These are phyloP conservation scores for Pueraria montana DNA, from an alignment of 306 rosid species.

Conservation along the genomic window DNA sequence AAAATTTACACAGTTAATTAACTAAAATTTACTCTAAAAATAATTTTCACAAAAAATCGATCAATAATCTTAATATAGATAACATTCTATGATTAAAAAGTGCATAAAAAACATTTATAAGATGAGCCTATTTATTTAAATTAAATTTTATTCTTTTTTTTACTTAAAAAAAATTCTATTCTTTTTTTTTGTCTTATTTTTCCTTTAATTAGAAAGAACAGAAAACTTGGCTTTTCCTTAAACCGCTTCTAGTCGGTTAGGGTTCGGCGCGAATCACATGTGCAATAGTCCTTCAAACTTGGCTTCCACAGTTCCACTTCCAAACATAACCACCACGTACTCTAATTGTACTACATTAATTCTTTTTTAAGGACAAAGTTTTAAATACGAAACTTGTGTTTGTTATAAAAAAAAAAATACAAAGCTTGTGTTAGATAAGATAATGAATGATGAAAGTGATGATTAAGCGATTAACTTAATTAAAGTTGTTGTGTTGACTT, in stretches of 20 bases:
- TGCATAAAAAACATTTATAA: no score
- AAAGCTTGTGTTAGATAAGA: neutral
- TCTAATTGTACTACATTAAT: neutral
- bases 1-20: no score
- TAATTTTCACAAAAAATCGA: no score
- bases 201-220: neutral
- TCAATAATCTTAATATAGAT: no score
- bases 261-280: constrained; percentile 38
- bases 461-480: neutral
- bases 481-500: neutral
- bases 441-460: neutral
- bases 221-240: neutral
- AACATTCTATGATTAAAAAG: no score
- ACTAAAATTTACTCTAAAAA: no score
- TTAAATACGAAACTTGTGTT: neutral
- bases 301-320: neutral
- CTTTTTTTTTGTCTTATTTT: neutral
- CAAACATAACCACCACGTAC: constrained; percentile 28
- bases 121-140: neutral
- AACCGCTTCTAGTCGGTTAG: constrained; percentile 42
- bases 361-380: neutral
- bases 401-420: no score
- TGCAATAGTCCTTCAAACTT: neutral
- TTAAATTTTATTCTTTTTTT: no score
- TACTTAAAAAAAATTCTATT: neutral